Percentiles rank a stretch among this genome's conserved stretches.
These are phyloP conservation scores for Nymphaea colorata DNA, from an alignment of 164 flowering plant species.

Conservation along the genomic window DNA sequence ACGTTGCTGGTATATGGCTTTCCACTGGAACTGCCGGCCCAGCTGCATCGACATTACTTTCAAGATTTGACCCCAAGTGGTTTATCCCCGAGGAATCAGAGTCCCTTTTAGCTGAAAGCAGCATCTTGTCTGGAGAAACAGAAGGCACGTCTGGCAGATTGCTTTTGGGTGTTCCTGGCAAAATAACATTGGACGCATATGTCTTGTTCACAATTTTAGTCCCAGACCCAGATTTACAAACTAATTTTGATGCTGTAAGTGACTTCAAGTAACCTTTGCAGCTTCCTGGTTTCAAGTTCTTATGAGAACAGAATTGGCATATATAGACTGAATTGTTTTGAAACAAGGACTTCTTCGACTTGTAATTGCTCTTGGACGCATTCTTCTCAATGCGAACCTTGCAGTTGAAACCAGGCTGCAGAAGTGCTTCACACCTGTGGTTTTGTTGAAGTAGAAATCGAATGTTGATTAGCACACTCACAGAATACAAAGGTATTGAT, in stretches of 20 bases:
- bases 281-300: conserved; percentile 58
- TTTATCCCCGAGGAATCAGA: not conserved
- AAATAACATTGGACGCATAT: not conserved
- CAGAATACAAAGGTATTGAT: not conserved
- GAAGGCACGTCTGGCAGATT: not conserved
- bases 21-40: not conserved
- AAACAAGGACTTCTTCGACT: conserved; percentile 14
- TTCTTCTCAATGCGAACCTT: conserved; percentile 53
- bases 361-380: conserved; percentile 19
- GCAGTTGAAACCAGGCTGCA: conserved; percentile 69
- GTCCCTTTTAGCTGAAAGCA: not conserved
- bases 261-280: conserved; percentile 52
- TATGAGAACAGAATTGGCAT: conserved; percentile 63
- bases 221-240: not conserved
- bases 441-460: not conserved
- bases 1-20: not conserved
- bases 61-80: not conserved
- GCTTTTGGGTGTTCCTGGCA: not conserved
- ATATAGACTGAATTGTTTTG: conserved; percentile 54
- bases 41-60: not conserved
- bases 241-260: conserved; percentile 20
- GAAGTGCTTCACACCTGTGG: conserved; percentile 71
- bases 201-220: too few species aligned
- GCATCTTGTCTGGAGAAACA: not conserved
- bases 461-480: not conserved